These are phyloP conservation scores for Sarocladiaceae sp. DNA, from an alignment of 2,329 filamentous ascomycete genomes.

Conservation along the genomic window DNA sequence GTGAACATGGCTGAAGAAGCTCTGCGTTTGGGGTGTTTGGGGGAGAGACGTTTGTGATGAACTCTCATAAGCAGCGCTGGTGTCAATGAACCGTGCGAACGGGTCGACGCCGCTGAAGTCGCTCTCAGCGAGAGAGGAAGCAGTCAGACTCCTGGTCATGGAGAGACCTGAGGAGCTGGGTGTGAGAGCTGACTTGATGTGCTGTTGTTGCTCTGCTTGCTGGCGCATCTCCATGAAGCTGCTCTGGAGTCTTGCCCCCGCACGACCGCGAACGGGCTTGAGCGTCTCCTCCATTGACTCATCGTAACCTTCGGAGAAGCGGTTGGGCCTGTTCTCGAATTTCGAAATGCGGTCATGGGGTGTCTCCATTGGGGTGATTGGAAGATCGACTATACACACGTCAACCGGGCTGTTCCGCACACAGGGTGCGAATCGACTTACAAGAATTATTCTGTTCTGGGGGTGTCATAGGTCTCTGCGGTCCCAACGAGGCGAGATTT, in stretches of 20 bases:
- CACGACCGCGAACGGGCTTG: conserved; percentile 39
- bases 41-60: conserved; percentile 14
- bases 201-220: background rate
- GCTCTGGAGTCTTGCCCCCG: conserved; percentile 29
- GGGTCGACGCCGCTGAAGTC: background rate
- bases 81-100: background rate
- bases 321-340: conserved; percentile 35
- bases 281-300: conserved; percentile 65
- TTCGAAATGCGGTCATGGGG: conserved; percentile 47
- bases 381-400: conserved; percentile 49
- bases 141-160: conserved; percentile 3
- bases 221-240: conserved; percentile 3
- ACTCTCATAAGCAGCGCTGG: background rate
- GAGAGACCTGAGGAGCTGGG: conserved; percentile 5
- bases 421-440: conserved; percentile 36
- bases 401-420: conserved; percentile 8
- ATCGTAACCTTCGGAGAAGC: conserved; percentile 59
- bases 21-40: conserved; percentile 18
- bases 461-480: conserved; percentile 57
- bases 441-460: conserved; percentile 54
- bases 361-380: conserved; percentile 64
- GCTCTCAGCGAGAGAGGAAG: conserved; percentile 2
- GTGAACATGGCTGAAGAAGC: conserved; percentile 33
- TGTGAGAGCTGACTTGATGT: background rate
- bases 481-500: conserved; percentile 39